Base-by-base conservation (phyloP, 257 asterid species). In the Orobanche coerulescens region DNA sequence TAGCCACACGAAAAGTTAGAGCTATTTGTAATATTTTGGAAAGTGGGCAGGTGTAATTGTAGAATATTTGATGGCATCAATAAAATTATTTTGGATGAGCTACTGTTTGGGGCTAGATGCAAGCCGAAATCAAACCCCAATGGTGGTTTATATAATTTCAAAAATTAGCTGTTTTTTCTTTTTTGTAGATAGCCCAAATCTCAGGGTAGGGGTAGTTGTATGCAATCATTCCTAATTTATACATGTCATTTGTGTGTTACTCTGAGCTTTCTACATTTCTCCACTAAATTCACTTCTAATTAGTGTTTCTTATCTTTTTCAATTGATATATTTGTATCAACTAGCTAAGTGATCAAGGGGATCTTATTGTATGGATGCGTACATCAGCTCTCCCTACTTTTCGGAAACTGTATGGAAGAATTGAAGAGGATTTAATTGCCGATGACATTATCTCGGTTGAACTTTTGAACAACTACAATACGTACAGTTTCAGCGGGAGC, bases 351-450 rank as follows among this genome's bases (percentile, higher is more conserved):
- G 84, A 83, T 68, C 95, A 86, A 75, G 95, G 83, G 71, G 91
- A 86, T 74, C 88, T 86, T 66, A 83, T 83, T 37, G 81, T 86
- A 48, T 86, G 95, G 95, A 86, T 86, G 95, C 84, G 92, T 39
- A 81, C 85, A 65, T 81, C 95, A 50, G 95, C 89, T 55, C 79
- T 86, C 20, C 88, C 92, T 33, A 77, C 73, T 42, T 86, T 86
- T 46, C 83, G 89, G 47, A 86, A 86, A 77, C 54, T 83, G 70
- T 83, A 86, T 69, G 95, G 95, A 65, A 81, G 76, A 72, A 79
- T 86, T 15, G 95, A 86, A 66, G 83, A 71, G 67, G 92, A 86
- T 66, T 79, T 86, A 51, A 75, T 60, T 46, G 81, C 84, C 34
- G 80, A 74, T 58, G 86, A 83, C 25, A 53, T 67, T 6, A 75